These are phyloP conservation scores for Colletotrichum falcatum DNA, from an alignment of 2,329 filamentous ascomycete species.

Conservation along the genomic window DNA sequence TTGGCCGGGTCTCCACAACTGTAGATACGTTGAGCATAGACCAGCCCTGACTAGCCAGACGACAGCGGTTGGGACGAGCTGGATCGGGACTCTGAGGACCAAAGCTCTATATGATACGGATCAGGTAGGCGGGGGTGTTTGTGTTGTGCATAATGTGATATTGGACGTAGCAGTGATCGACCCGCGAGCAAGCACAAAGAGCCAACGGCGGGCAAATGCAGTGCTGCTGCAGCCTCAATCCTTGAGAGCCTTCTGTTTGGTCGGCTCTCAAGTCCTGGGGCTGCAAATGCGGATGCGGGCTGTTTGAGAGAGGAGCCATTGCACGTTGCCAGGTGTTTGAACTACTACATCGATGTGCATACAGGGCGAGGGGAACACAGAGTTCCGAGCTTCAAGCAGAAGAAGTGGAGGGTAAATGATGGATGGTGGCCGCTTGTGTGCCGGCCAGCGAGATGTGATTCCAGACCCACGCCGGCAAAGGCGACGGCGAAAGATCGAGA, in stretches of 20 bases:
- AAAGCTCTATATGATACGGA: conserved; percentile 34
- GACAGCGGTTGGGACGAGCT: conserved; percentile 1
- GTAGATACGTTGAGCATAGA: conserved; percentile 14
- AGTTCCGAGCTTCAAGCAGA: conserved; percentile 16
- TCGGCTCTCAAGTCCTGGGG: conserved; percentile 3
- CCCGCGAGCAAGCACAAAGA: conserved; percentile 18
- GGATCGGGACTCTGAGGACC: conserved; percentile 4
- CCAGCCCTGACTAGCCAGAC: background rate
- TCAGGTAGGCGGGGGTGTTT: conserved; percentile 27
- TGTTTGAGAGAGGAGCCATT: conserved; percentile 15
- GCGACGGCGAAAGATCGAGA: conserved; percentile 30
- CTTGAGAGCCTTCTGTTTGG: conserved; percentile 17
- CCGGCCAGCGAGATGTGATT: conserved; percentile 35
- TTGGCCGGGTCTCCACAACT: conserved; percentile 18
- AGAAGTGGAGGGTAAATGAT: conserved; percentile 24
- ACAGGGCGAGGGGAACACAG: conserved; percentile 26
- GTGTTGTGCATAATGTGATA: conserved; percentile 34
- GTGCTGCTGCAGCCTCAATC: conserved; percentile 35
- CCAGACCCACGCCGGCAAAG: conserved; percentile 36
- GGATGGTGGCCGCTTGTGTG: conserved; percentile 37
- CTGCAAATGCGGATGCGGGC: conserved; percentile 18
- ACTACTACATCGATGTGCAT: conserved; percentile 30
- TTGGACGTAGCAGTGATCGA: conserved; percentile 28
- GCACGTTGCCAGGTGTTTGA: conserved; percentile 30
- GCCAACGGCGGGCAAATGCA: conserved; percentile 34